phyloP scores from a whole-genome alignment of 208 protist genomes.

The Trypanosoma conorhini region DNA sequence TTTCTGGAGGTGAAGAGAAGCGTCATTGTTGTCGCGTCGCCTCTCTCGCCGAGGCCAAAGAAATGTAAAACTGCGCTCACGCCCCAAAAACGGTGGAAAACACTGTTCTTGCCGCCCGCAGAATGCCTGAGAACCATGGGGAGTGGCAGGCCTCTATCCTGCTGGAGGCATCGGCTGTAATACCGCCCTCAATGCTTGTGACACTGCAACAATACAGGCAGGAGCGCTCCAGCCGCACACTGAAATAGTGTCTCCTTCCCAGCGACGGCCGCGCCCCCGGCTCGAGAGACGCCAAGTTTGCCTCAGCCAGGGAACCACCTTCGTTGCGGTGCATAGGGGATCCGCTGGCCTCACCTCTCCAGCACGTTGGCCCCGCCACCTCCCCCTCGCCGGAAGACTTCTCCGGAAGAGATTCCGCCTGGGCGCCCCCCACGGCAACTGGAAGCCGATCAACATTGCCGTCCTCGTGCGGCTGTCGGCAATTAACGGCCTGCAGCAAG shows the following conservation, averaged over 20 bases:
- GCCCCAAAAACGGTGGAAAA: background rate
- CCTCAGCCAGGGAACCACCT: background rate
- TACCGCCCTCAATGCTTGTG: slow-evolving; percentile 21
- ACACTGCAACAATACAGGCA: slow-evolving; percentile 1
- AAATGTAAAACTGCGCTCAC: background rate
- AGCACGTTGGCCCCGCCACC: background rate
- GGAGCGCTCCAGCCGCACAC: slow-evolving; percentile 20
- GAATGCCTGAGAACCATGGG: background rate
- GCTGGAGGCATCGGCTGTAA: slow-evolving; percentile 15
- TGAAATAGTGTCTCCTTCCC: background rate
- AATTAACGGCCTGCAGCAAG: background rate
- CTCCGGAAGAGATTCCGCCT: too few species aligned
- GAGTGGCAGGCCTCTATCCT: slow-evolving; percentile 3
- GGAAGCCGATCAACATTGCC: background rate
- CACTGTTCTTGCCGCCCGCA: background rate
- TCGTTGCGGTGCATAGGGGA: background rate
- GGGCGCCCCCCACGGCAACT: background rate
- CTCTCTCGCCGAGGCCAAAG: background rate
- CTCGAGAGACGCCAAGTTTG: background rate
- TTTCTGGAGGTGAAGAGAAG: background rate
- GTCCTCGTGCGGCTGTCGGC: background rate
- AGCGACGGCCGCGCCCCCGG: background rate
- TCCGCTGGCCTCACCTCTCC: background rate
- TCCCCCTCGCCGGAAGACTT: background rate
- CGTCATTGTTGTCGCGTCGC: background rate